phyloP scores from a whole-genome alignment of 2,329 filamentous ascomycete genomes.

The Aureobasidium sp. region DNA sequence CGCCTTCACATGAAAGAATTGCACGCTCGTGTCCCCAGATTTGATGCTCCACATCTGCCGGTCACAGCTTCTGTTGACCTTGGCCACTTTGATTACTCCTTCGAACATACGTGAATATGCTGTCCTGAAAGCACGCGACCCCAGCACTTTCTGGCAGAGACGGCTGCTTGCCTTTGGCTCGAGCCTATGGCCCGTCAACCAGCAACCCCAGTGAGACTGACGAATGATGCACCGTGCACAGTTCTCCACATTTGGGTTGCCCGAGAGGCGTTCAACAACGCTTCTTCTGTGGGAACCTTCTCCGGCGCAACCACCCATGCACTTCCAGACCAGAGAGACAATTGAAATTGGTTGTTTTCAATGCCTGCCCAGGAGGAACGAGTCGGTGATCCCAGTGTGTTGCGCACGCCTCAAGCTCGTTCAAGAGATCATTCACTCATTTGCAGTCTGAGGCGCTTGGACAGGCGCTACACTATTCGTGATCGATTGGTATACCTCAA shows the following conservation, averaged over 20 bases:
- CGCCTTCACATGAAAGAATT: slow-evolving; percentile 1
- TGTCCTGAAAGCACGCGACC: neutral
- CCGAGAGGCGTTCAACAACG: slow-evolving; percentile 12
- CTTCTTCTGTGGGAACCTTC: neutral
- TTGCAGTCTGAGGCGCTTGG: too few species aligned
- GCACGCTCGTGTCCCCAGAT: slow-evolving; percentile 3
- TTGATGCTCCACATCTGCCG: slow-evolving; percentile 1
- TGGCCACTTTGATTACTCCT: neutral
- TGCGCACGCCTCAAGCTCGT: too few species aligned
- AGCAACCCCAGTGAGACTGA: slow-evolving; percentile 3
- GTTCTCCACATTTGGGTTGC: slow-evolving; percentile 6
- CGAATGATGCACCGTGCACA: neutral
- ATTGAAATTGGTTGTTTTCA: too few species aligned
- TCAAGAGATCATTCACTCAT: too few species aligned
- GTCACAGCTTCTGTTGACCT: neutral
- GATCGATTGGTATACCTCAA: neutral
- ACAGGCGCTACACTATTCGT: neutral
- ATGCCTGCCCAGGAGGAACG: neutral
- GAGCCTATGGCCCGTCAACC: slow-evolving; percentile 8
- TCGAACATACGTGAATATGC: neutral
- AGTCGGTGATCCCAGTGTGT: too few species aligned
- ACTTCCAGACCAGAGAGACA: neutral
- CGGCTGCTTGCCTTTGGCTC: neutral
- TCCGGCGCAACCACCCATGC: neutral
- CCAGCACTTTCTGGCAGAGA: neutral